Evolutionary conservation across 495 filamentous ascomycete species (phyloP).

Genomic region (Aspergillus sclerotioniger): DNA sequence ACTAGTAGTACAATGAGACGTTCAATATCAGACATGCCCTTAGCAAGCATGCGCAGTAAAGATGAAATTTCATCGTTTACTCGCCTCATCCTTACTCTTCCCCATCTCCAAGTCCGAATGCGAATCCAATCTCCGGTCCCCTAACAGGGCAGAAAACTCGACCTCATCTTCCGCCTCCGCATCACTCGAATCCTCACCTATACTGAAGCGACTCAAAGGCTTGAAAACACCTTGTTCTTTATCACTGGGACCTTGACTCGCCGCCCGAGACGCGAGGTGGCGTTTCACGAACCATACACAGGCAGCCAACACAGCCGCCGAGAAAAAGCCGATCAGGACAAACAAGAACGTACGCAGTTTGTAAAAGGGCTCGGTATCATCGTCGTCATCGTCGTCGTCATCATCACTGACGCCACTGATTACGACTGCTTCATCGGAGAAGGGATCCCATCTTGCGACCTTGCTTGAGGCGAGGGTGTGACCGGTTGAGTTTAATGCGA

Average conservation of each 20-base stretch:
- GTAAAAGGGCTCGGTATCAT: not conserved
- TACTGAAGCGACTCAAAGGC: constrained; percentile 5
- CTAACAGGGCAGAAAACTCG: constrained; percentile 12
- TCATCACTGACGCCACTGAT: not conserved
- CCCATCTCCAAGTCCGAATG: not conserved
- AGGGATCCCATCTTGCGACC: constrained; percentile 16
- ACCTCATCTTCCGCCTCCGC: constrained; percentile 11
- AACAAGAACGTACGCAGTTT: constrained; percentile 4
- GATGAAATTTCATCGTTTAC: not conserved
- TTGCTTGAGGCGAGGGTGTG: constrained; percentile 15
- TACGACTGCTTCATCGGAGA: constrained; percentile 1
- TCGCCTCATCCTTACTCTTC: not conserved
- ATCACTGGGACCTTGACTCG: not conserved
- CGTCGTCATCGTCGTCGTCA: not conserved
- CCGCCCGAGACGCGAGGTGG: not conserved
- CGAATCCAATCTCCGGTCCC: not conserved
- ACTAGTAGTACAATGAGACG: no score
- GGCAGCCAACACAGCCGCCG: not conserved
- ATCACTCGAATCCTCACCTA: constrained; percentile 14
- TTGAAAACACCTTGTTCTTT: not conserved
- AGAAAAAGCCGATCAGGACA: constrained; percentile 3
- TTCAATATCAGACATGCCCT: not conserved
- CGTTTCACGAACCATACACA: not conserved
- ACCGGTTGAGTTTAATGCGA: constrained; percentile 18
- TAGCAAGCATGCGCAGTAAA: not conserved